A percentile compares a stretch with the other conserved stretches of the same genome.
phyloP scores from a whole-genome alignment of 805 yeast species.

The Kluyveromyces siamensis region DNA sequence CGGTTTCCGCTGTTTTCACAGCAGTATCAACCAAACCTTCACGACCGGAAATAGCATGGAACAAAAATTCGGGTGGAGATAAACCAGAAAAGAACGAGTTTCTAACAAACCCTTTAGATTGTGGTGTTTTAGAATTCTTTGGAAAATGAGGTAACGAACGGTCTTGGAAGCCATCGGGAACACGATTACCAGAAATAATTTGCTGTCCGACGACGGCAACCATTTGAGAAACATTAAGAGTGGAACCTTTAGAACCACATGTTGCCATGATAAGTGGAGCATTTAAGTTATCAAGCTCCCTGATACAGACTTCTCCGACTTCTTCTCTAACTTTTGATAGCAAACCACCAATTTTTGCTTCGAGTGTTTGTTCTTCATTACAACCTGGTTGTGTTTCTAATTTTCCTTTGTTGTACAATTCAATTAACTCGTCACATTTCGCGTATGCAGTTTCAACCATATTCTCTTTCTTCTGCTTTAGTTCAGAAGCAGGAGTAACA shows the following conservation, averaged over 20 bases:
- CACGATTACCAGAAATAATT: slow-evolving; percentile 97
- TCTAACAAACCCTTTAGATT: slow-evolving; percentile 94
- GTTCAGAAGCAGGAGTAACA: slow-evolving; percentile 83
- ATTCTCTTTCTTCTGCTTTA: slow-evolving; percentile 69
- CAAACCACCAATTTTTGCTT: slow-evolving; percentile 94
- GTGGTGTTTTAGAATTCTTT: slow-evolving; percentile 93
- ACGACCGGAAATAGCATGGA: slow-evolving; percentile 99
- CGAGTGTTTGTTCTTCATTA: slow-evolving; percentile 95
- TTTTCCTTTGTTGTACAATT: slow-evolving; percentile 68
- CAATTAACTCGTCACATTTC: slow-evolving; percentile 86
- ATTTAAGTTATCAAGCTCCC: slow-evolving; percentile 78
- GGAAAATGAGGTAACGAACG: slow-evolving; percentile 95
- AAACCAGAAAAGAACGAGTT: slow-evolving; percentile 92
- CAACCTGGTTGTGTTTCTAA: slow-evolving; percentile 98
- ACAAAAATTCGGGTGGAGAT: slow-evolving; percentile 92
- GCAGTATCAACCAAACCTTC: slow-evolving; percentile 99
- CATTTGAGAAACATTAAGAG: slow-evolving; percentile 97
- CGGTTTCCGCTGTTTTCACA: slow-evolving; percentile 98
- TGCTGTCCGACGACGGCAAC: slow-evolving; percentile 99
- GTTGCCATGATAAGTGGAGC: slow-evolving; percentile 99
- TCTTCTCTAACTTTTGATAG: slow-evolving; percentile 97
- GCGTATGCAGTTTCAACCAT: slow-evolving; percentile 86
- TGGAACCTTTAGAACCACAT: slow-evolving; percentile 98
- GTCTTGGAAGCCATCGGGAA: slow-evolving; percentile 99
- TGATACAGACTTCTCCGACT: slow-evolving; percentile 96